These are phyloP conservation scores for Colletotrichum sp. DNA, from an alignment of 2,329 filamentous ascomycete species.

Conservation along the genomic window DNA sequence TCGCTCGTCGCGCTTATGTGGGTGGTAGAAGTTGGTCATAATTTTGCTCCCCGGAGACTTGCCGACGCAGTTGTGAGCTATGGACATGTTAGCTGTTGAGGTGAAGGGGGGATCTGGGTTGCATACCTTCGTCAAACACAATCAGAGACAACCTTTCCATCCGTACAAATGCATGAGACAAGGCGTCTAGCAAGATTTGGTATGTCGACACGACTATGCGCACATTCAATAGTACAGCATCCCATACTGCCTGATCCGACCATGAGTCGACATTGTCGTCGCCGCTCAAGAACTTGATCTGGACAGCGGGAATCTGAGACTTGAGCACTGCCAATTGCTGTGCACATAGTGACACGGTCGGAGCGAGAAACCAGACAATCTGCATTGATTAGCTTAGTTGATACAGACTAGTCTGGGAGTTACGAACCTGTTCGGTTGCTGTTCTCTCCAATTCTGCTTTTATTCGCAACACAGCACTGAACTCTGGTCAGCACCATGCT, in stretches of 20 bases:
- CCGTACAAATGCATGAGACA: conserved; percentile 75
- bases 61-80: conserved; percentile 76
- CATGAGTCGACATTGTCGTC: conserved; percentile 75
- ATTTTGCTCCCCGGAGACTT: conserved; percentile 71
- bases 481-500: conserved; percentile 22
- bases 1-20: conserved; percentile 39
- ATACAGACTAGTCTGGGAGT: not conserved
- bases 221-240: conserved; percentile 65
- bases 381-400: conserved; percentile 28
- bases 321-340: conserved; percentile 70
- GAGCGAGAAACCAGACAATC: conserved; percentile 77
- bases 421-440: conserved; percentile 55
- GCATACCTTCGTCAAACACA: conserved; percentile 81
- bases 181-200: conserved; percentile 75
- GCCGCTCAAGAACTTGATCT: conserved; percentile 69
- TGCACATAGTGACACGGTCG: conserved; percentile 69
- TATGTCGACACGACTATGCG: conserved; percentile 81
- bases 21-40: conserved; percentile 75
- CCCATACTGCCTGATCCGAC: conserved; percentile 72
- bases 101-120: not conserved
- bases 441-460: conserved; percentile 65
- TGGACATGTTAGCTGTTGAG: conserved; percentile 18
- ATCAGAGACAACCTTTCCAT: conserved; percentile 70
- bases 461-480: conserved; percentile 73
- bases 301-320: conserved; percentile 62